These are phyloP conservation scores for Parascedosporium putredinis DNA, from an alignment of 2,329 filamentous ascomycete species.

Conservation along the genomic window DNA sequence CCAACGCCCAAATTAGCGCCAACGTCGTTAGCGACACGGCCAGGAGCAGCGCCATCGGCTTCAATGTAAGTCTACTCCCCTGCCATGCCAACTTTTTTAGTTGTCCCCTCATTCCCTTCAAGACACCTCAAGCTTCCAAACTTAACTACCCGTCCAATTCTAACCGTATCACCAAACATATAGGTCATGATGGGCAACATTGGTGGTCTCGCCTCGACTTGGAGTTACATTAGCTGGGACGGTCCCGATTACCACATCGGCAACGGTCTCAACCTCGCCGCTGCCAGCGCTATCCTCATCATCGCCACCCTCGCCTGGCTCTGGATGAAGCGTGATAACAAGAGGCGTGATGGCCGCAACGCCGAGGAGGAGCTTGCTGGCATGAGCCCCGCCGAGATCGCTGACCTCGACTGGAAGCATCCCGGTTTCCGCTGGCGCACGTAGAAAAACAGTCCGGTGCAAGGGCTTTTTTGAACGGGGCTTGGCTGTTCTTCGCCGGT, in stretches of 20 bases:
- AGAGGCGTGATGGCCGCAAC: conserved; percentile 19
- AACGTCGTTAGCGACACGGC: conserved; percentile 63
- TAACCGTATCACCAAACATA: conserved; percentile 17
- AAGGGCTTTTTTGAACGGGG: too few relatives aligned
- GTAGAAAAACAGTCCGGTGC: too few relatives aligned
- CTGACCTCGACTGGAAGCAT: conserved; percentile 57
- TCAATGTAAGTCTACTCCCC: conserved; percentile 35
- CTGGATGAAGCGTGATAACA: conserved; percentile 54
- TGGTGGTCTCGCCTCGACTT: conserved; percentile 57
- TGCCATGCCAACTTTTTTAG: background rate
- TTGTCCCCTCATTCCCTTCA: too few relatives aligned
- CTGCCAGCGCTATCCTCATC: conserved; percentile 40
- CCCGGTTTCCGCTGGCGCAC: conserved; percentile 50
- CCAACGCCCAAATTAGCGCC: conserved; percentile 55
- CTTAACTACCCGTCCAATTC: too few relatives aligned
- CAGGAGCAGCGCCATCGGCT: conserved; percentile 49
- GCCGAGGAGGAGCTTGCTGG: conserved; percentile 38
- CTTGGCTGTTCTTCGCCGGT: too few relatives aligned
- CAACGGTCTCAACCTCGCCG: conserved; percentile 58
- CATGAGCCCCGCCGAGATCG: conserved; percentile 38
- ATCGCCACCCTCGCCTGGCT: conserved; percentile 33
- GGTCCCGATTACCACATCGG: conserved; percentile 58
- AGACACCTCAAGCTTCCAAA: too few relatives aligned
- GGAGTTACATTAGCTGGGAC: conserved; percentile 54
- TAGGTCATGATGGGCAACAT: conserved; percentile 63